Conservation (phyloP, 768 basidiomycete genomes). For the Lanmaoa pseudosensibilis region DNA sequence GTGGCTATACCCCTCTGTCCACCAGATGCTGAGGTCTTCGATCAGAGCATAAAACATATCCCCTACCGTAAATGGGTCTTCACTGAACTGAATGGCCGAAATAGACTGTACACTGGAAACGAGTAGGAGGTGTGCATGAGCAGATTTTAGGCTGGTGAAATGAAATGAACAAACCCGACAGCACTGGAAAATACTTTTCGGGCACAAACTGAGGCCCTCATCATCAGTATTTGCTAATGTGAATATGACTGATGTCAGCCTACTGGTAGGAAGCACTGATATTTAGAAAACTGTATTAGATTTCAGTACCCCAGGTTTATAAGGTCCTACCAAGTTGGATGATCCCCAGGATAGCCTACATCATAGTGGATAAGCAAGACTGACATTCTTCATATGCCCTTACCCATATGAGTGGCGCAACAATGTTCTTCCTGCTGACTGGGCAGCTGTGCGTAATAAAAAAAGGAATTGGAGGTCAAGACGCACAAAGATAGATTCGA, state of each 20-base stretch:
- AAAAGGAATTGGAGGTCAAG: too few species aligned
- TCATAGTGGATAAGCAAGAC: not conserved
- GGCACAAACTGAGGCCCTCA: slow-evolving; percentile 1
- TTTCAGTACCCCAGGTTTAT: not conserved
- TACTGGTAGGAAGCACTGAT: slow-evolving; percentile 4
- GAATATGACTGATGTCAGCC: not conserved
- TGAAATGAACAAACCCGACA: slow-evolving; percentile 6
- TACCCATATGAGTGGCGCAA: slow-evolving; percentile 4
- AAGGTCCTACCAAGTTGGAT: slow-evolving; percentile 4
- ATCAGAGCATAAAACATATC: not conserved
- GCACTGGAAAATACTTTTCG: not conserved
- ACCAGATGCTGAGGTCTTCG: not conserved
- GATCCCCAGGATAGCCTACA: not conserved
- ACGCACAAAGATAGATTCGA: slow-evolving; percentile 17
- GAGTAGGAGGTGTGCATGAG: not conserved
- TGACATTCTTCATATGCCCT: not conserved
- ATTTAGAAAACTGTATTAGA: not conserved
- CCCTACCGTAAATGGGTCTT: not conserved
- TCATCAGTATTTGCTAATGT: not conserved
- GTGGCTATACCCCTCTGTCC: not conserved
- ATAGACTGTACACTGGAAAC: not conserved
- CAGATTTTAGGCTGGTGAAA: not conserved
- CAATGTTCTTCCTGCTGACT: slow-evolving; percentile 8
- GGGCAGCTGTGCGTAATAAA: not conserved
- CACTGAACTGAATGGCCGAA: not conserved